These are phyloP conservation scores for Lentinula aciculospora DNA, from an alignment of 768 basidiomycete genomes.

Conservation along the genomic window DNA sequence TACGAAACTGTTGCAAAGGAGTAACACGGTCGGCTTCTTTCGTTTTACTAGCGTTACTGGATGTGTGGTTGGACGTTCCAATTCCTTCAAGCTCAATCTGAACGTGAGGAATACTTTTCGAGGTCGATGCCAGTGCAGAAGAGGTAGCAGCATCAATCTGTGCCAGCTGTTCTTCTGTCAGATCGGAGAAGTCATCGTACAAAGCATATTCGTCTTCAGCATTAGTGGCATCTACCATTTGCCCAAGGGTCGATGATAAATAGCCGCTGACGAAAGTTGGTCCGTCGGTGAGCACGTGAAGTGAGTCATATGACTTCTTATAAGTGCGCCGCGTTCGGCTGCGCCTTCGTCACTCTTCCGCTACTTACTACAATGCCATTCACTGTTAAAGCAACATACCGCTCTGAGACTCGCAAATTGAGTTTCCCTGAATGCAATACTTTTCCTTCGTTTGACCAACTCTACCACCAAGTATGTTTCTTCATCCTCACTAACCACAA, in stretches of 20 bases:
- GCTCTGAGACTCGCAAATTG: slow-evolving; percentile 63
- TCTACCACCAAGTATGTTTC: slow-evolving; percentile 51
- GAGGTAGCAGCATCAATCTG: slow-evolving; percentile 37
- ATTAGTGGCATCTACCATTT: not conserved
- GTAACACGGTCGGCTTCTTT: slow-evolving; percentile 18
- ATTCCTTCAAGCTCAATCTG: slow-evolving; percentile 25
- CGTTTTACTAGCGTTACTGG: no score
- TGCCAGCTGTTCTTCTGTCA: slow-evolving; percentile 53
- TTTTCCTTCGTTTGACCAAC: slow-evolving; percentile 61
- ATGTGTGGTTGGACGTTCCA: not conserved
- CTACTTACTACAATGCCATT: slow-evolving; percentile 25
- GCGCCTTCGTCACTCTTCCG: not conserved
- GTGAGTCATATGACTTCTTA: not conserved
- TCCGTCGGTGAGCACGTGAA: not conserved
- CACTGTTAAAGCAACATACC: slow-evolving; percentile 75
- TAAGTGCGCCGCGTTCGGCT: slow-evolving; percentile 10
- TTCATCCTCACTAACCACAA: not conserved
- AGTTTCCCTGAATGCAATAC: slow-evolving; percentile 40
- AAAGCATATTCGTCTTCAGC: slow-evolving; percentile 35
- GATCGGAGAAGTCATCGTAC: slow-evolving; percentile 47
- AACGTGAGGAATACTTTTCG: slow-evolving; percentile 25
- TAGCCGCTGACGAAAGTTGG: not conserved
- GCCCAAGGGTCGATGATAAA: no score
- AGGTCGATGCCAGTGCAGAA: not conserved
- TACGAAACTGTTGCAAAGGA: slow-evolving; percentile 37